Base-by-base conservation (phyloP, 108 stramenopile genomes). In the Fragilaria radians region DNA sequence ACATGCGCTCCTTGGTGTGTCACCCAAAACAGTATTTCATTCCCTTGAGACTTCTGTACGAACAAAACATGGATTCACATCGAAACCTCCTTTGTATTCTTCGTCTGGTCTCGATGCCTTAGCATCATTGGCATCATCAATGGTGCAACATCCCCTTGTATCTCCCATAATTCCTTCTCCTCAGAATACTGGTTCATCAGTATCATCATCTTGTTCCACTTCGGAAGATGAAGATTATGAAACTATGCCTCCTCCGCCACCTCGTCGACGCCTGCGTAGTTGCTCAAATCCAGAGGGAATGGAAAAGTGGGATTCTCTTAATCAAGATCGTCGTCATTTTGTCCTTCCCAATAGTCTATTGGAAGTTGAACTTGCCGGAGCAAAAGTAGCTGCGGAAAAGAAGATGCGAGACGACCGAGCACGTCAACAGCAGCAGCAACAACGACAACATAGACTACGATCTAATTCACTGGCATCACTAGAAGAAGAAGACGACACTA, bases 251-350 rank as follows among this genome's bases (percentile, higher is more conserved):
- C 83, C 84, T 19, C 84, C 83, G 1, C 75, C 80, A 2, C 77
- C 84, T 18, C 49, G 82, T 21, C 53, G 48, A 5, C 70, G 88
- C 0, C 46, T 78, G 18, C 83, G 89, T 30, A 86, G 84, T 57
- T 83, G 77, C 9, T 89, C 87, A 27, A 92, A 92, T 57, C 91
- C 91, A 5, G 91, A 92, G 61, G 87, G 87, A n/a, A 89, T 92
- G 91, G 87, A 92, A 51, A 86, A 86, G 59, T 92, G 85, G 85
- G 83, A 79, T 56, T 76, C 82, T 11, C 61, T 66, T 54, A 58
- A 52, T 28, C 57, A 73, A 48, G 67, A 76, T 67, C 70, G 86
- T 9, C 65, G 71, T 32, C 84, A 81, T 31, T 83, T 91, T 47
- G 78, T 91, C 0, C 72, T 91, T 4, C 89, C 89, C 4, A 73